Evolutionary conservation across 768 basidiomycete genomes (phyloP), one percentile per base, ranked within the genome.

Genomic region (Tulasnella sp.): DNA sequence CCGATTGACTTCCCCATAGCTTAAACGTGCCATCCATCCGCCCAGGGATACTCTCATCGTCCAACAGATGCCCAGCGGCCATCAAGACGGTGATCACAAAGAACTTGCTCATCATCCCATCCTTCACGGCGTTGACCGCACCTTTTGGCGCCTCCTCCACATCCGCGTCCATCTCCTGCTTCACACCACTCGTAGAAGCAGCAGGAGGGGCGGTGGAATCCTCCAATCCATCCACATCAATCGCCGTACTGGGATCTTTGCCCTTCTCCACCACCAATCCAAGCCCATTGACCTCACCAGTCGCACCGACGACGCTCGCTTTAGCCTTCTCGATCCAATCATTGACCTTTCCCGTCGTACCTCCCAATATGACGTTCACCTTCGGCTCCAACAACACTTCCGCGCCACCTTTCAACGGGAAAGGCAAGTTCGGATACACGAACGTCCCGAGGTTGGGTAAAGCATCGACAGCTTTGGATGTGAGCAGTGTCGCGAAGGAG

Each of bases 371-470:
- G 29, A 30, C 38, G 10, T 25, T 38, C 19, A 60, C 25, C 12
- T 25, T 38, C 24, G 60, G 60, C 53, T 52, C 60, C 30, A 44
- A n/a, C 21, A 60, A 24, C n/a, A 62, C 22, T 30, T 49, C 61
- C 17, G 7, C 24, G 29, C 57, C 57, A 11, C 27, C 30, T 22
- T 27, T 34, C 21, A 62, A 29, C 2, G 62, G 62, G 21, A 62
- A 48, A 2, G 62, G 62, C 9, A 57, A 24, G 24, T 61, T 54
- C 17, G 62, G 62, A 41, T 61, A 62, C 4, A 62, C 62, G 44
- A 60, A 62, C 30, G 62, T 62, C 5, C 62, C 62, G 1, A 62
- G 25, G 21, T 53, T 22, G 25, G 61, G 61, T 24, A 59, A 22
- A 29, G 27, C 43, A 17, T 49, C 34, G 46, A 59, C 31, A 22